phyloP scores from a whole-genome alignment of 306 rosid species.

The Trifolium fragiferum region DNA sequence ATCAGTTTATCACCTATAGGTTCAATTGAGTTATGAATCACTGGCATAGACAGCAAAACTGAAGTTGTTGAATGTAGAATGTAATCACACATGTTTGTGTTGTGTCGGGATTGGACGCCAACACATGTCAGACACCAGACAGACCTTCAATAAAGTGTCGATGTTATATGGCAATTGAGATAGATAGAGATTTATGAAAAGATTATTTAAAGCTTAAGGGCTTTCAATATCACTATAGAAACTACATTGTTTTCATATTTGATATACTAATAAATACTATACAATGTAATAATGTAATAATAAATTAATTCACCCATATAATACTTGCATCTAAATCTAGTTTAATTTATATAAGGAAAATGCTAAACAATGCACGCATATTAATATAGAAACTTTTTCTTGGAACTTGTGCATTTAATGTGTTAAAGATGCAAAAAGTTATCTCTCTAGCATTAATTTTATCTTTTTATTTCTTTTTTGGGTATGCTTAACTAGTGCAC shows the following conservation, averaged over 20 bases:
- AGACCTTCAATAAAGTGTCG: neutral
- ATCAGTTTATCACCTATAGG: conserved; percentile 5
- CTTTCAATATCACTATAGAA: neutral
- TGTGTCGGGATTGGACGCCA: neutral
- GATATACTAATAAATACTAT: too few relatives aligned
- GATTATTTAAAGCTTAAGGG: conserved; percentile 10
- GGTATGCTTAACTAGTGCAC: too few relatives aligned
- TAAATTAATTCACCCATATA: too few relatives aligned
- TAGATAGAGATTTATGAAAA: conserved; percentile 4
- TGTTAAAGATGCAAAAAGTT: too few relatives aligned
- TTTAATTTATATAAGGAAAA: too few relatives aligned
- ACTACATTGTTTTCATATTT: neutral
- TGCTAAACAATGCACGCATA: too few relatives aligned
- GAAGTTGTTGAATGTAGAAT: neutral
- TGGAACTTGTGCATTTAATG: too few relatives aligned
- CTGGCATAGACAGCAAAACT: neutral
- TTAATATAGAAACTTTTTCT: too few relatives aligned
- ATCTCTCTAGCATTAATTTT: too few relatives aligned
- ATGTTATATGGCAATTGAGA: neutral
- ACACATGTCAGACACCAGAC: neutral
- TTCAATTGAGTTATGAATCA: neutral
- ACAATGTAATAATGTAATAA: too few relatives aligned
- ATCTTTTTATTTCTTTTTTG: too few relatives aligned
- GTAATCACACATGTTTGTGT: neutral
- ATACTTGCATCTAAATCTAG: too few relatives aligned